Evolutionary conservation across 1,139 yeast species (phyloP).

Genomic region (Candida smagusa): DNA sequence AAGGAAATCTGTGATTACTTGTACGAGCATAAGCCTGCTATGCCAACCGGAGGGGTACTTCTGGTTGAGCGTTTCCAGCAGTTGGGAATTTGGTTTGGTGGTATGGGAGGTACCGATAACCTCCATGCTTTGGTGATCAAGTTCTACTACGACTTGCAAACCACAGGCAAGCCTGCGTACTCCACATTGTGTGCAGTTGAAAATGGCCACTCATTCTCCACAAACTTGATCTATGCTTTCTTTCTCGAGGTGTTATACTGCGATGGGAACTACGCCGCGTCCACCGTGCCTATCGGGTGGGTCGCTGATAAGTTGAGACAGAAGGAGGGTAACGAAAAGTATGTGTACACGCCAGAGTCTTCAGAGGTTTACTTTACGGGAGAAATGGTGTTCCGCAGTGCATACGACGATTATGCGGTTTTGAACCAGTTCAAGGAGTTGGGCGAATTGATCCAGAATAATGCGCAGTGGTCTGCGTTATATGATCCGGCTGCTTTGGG

Average conservation of each 20-base stretch:
- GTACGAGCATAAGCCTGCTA: conserved; percentile 18
- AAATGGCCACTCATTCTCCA: conserved; percentile 41
- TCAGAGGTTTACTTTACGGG: conserved; percentile 47
- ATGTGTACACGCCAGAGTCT: conserved; percentile 17
- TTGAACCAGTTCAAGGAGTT: conserved; percentile 37
- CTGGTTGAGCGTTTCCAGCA: conserved; percentile 52
- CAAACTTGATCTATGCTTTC: conserved; percentile 51
- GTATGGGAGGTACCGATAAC: conserved; percentile 45
- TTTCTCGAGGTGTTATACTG: conserved; percentile 58
- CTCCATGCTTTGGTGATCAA: conserved; percentile 43
- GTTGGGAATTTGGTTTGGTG: conserved; percentile 50
- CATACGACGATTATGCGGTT: conserved; percentile 47
- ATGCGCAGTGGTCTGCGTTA: conserved; percentile 39
- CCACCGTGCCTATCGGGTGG: conserved; percentile 27
- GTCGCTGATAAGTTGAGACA: conserved; percentile 44
- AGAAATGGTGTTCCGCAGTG: conserved; percentile 53
- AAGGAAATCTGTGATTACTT: conserved; percentile 36
- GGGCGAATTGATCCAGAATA: conserved; percentile 40
- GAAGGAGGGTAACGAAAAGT: conserved; percentile 22
- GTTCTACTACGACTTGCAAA: conserved; percentile 34
- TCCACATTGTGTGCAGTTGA: conserved; percentile 31
- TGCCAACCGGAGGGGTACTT: conserved; percentile 52
- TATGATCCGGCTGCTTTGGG: conserved; percentile 35
- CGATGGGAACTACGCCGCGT: conserved; percentile 24
- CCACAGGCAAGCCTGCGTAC: conserved; percentile 34